Evolutionary conservation across 441 rosid genomes (phyloP), one percentile per base, ranked within the genome.

Genomic region (Erodium texanum): DNA sequence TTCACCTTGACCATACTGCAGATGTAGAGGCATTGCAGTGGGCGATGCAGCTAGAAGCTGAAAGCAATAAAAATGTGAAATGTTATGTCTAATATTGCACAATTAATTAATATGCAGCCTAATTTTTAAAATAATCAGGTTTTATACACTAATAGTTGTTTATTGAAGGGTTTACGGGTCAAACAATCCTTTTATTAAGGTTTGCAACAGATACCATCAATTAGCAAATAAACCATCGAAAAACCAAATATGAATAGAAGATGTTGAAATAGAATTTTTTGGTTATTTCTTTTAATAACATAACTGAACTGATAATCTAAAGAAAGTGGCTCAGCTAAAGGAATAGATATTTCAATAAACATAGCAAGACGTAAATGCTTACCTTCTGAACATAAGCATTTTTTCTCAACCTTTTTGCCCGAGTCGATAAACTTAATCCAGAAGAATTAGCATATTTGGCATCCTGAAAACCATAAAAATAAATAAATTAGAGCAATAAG

Each of bases 31-130:
- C 68, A 54, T 66, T 54, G 73, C 68, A 50, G 69, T 66, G 62
- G 83, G 79, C 24, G 86, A 78, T 9, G 85, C 77, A 79, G 73
- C 79, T 77, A 93, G 72, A 78, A 93, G 86, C 98, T 92, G 83
- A 69, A 62, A 75, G 48, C 12, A 9, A 67, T 64, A 66, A 54
- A 61, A 71, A 68, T 54, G 41, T 72, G 52, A n/a, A n/a, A n/a
- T n/a, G n/a, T n/a, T n/a, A n/a, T 27, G 29, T 27, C 29, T 27
- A 27, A 27, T 4, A 27, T 27, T 27, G 29, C 29, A 27, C 29
- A 27, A 27, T 27, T 27, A 27, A 4, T 27, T 27, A 27, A 27
- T 4, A 27, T 27, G 29, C 4, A 27, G 29, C 29, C 29, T 27
- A 27, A 27, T 27, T 27, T 27, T n/a, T n/a, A n/a, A n/a, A n/a